Percentiles rank a stretch among this genome's conserved stretches.
These are phyloP conservation scores for Suillus lakei DNA, from an alignment of 768 basidiomycete species.

Conservation along the genomic window DNA sequence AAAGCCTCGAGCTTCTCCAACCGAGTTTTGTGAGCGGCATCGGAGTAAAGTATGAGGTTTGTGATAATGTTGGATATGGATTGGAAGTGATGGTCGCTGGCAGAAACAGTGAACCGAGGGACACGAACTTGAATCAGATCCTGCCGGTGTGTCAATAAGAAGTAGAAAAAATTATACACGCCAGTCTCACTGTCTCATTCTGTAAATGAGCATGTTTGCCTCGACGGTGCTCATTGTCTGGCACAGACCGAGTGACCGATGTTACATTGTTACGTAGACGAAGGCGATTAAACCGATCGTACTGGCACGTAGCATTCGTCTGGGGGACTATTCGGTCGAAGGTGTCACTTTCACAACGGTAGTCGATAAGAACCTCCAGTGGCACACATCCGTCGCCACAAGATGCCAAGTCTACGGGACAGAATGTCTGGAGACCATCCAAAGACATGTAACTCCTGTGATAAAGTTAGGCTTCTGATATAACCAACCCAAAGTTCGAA, in stretches of 20 bases:
- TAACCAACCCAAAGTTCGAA: slow-evolving; percentile 9
- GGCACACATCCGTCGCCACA: slow-evolving; percentile 68
- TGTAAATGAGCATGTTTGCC: slow-evolving; percentile 53
- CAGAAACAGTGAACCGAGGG: slow-evolving; percentile 86
- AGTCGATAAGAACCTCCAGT: slow-evolving; percentile 89
- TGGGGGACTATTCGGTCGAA: slow-evolving; percentile 93
- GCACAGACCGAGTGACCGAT: slow-evolving; percentile 43
- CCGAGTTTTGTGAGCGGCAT: slow-evolving; percentile 80
- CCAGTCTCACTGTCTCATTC: slow-evolving; percentile 59
- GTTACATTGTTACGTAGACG: slow-evolving; percentile 77
- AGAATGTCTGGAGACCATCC: slow-evolving; percentile 86
- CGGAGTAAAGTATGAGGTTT: slow-evolving; percentile 87
- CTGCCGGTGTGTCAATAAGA: slow-evolving; percentile 42
- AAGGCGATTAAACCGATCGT: slow-evolving; percentile 94
- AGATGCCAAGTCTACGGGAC: slow-evolving; percentile 56
- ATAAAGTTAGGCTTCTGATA: background rate
- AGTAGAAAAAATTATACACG: background rate
- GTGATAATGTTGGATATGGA: slow-evolving; percentile 88
- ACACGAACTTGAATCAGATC: slow-evolving; percentile 83
- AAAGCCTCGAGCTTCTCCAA: slow-evolving; percentile 81
- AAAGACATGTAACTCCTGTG: slow-evolving; percentile 77
- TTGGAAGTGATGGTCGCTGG: slow-evolving; percentile 80
- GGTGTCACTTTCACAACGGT: slow-evolving; percentile 75
- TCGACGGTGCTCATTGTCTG: slow-evolving; percentile 41
- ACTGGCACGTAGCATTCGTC: slow-evolving; percentile 82